Evolutionary conservation across 805 yeast species (phyloP).

Genomic region (Lachancea lanzarotensis): DNA sequence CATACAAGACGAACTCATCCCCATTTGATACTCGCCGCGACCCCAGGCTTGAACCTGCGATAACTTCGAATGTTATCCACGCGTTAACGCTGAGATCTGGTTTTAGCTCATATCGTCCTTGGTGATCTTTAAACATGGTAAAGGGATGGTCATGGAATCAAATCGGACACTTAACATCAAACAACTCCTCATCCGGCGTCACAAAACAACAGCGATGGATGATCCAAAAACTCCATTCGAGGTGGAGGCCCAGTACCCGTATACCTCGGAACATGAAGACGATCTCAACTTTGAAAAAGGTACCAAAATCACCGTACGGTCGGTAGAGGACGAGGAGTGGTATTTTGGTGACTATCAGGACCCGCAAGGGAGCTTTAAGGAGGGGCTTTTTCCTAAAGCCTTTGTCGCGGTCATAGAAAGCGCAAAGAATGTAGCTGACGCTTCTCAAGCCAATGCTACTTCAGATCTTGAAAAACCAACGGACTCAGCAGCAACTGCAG

Average conservation of each 20-base stretch:
- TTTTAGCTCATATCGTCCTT: not conserved
- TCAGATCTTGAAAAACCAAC: not conserved
- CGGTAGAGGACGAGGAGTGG: slow-evolving; percentile 91
- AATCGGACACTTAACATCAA: not conserved
- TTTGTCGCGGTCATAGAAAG: slow-evolving; percentile 44
- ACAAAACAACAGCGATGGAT: slow-evolving; percentile 15
- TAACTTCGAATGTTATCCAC: no score
- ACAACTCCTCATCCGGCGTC: not conserved
- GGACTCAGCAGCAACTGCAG: not conserved
- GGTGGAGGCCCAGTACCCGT: slow-evolving; percentile 63
- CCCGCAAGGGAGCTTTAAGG: slow-evolving; percentile 35
- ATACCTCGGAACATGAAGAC: slow-evolving; percentile 68
- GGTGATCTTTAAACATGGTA: not conserved
- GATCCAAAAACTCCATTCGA: slow-evolving; percentile 47
- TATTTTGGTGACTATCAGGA: slow-evolving; percentile 58
- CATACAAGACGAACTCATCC: no score
- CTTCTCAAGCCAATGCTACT: not conserved
- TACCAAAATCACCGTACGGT: slow-evolving; percentile 66
- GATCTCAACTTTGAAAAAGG: slow-evolving; percentile 69
- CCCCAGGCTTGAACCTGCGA: no score
- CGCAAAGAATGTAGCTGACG: not conserved
- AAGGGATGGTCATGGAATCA: not conserved
- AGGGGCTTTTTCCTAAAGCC: slow-evolving; percentile 84
- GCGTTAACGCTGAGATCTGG: not conserved
- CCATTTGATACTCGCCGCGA: no score